A percentile compares a stretch with the other conserved stretches of the same genome.
phyloP scores from a whole-genome alignment of 164 flowering plant species.

The Sextonia rubra region DNA sequence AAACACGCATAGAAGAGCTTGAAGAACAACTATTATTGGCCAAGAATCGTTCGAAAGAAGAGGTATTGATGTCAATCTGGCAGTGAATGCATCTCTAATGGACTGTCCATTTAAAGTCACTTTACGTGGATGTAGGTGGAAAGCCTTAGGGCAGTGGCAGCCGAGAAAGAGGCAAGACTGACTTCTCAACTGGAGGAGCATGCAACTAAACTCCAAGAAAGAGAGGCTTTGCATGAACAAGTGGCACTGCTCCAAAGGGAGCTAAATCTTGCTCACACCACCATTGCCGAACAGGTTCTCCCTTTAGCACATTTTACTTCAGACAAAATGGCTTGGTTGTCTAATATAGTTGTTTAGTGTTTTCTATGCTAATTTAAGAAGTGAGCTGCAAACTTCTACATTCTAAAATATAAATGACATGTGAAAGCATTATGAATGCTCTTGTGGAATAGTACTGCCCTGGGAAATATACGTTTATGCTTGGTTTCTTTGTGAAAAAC shows the following conservation, averaged over 20 bases:
- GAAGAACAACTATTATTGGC: conserved; percentile 41
- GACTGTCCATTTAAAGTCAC: background rate
- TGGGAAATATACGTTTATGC: background rate
- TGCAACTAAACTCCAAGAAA: conserved; percentile 30
- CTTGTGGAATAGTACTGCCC: background rate
- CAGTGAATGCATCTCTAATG: background rate
- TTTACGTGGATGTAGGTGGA: conserved; percentile 32
- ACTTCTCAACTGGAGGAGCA: conserved; percentile 37
- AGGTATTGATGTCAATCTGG: conserved; percentile 33
- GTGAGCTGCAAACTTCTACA: too few relatives aligned
- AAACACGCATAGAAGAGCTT: conserved; percentile 47
- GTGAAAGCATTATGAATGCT: background rate
- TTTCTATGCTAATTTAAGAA: background rate
- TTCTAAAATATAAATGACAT: too few relatives aligned
- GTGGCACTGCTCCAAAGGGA: conserved; percentile 46
- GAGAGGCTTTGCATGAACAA: conserved; percentile 31
- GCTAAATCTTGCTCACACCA: conserved; percentile 37
- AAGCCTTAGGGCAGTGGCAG: conserved; percentile 29
- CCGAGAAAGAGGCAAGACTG: conserved; percentile 40
- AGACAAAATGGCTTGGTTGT: background rate
- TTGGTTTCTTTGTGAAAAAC: background rate
- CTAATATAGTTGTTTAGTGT: background rate
- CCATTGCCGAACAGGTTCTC: conserved; percentile 46
- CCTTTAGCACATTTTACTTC: background rate
- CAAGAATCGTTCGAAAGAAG: conserved; percentile 50